These are phyloP conservation scores for Sclerotinia subarctica DNA, from an alignment of 2,329 filamentous ascomycete species.

Conservation along the genomic window DNA sequence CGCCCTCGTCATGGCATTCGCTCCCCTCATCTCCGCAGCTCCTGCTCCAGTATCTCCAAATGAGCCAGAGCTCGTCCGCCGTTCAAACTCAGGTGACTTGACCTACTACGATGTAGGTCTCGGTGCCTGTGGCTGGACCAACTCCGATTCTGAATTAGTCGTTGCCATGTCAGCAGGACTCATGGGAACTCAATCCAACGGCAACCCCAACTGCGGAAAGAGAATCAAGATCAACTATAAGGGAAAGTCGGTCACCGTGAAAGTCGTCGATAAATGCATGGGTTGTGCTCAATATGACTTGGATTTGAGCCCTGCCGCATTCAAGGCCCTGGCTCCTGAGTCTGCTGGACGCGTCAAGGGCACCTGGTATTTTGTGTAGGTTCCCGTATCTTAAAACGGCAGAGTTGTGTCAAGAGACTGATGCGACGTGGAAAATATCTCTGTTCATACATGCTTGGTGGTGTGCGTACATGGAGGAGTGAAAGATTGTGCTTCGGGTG, in stretches of 20 bases:
- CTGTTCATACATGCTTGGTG: neutral
- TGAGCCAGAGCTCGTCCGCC: slow-evolving; percentile 11
- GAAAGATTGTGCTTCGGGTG: neutral
- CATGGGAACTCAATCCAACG: slow-evolving; percentile 64
- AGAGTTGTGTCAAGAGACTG: neutral
- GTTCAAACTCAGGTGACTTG: slow-evolving; percentile 55
- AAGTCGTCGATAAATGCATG: slow-evolving; percentile 72
- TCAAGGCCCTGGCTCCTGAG: slow-evolving; percentile 49
- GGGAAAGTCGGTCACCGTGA: slow-evolving; percentile 57
- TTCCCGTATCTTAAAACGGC: neutral
- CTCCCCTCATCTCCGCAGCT: slow-evolving; percentile 16
- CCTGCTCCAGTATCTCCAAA: slow-evolving; percentile 15
- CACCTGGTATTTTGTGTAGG: slow-evolving; percentile 45
- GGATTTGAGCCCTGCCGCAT: slow-evolving; percentile 58
- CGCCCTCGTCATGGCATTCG: slow-evolving; percentile 9
- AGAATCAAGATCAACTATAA: slow-evolving; percentile 62
- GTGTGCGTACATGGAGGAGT: neutral
- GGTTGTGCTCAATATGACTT: slow-evolving; percentile 57
- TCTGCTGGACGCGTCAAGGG: slow-evolving; percentile 44
- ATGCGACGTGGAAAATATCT: neutral
- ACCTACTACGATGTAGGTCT: slow-evolving; percentile 72
- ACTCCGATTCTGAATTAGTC: slow-evolving; percentile 55
- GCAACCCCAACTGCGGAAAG: slow-evolving; percentile 68
- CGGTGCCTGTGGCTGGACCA: slow-evolving; percentile 65
- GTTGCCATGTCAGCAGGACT: slow-evolving; percentile 64